A percentile compares a stretch with the other conserved stretches of the same genome.
These are phyloP conservation scores for Aquilaria malaccensis DNA, from an alignment of 345 rosid species.

Conservation along the genomic window DNA sequence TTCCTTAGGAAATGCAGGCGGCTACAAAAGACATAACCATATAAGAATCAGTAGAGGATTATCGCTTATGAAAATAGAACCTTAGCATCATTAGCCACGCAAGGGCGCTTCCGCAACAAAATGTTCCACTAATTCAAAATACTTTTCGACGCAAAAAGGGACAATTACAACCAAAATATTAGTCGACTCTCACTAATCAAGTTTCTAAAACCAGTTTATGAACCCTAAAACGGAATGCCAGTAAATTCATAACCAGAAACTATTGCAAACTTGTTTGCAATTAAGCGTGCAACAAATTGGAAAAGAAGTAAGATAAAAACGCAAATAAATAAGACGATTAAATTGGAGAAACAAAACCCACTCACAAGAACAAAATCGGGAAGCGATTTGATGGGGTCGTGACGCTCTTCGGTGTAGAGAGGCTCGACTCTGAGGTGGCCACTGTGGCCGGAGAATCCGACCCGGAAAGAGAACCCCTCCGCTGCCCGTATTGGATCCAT, in stretches of 20 bases:
- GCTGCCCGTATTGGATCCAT: constrained; percentile 71
- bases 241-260: background rate
- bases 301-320: too few relatives aligned
- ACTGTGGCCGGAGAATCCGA: constrained; percentile 82
- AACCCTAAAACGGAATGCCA: background rate
- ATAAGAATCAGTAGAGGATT: background rate
- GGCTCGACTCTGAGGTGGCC: constrained; percentile 96
- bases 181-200: constrained; percentile 5
- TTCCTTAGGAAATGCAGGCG: constrained; percentile 90
- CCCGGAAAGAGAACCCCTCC: constrained; percentile 68
- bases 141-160: too few relatives aligned
- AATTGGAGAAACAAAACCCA: constrained; percentile 1
- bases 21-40: constrained; percentile 41
- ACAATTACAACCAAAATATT: constrained; percentile 3
- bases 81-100: background rate
- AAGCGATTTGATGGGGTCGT: constrained; percentile 56
- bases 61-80: background rate
- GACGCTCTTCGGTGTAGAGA: constrained; percentile 55
- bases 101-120: background rate
- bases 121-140: too few relatives aligned
- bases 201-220: background rate
- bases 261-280: background rate
- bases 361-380: constrained; percentile 80
- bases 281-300: too few relatives aligned
- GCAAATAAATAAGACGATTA: background rate